Conservation (phyloP, 441 rosid species). For the Bocquillonia castaneifolia region DNA sequence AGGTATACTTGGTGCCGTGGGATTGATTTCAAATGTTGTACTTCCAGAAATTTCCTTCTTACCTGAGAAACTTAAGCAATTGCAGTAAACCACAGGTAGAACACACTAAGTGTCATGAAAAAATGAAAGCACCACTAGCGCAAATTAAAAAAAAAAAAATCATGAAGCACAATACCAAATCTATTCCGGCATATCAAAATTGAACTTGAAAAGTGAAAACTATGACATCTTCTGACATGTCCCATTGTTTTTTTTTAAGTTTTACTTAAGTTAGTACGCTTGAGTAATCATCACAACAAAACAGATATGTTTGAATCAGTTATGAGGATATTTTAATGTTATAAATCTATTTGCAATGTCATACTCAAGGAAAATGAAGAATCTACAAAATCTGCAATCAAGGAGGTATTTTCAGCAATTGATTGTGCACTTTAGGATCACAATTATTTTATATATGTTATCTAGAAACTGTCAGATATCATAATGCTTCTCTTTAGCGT, state of each 20-base stretch:
- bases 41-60: constrained; percentile 44
- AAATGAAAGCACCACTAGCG: background rate
- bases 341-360: too few species aligned
- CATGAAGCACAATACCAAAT: background rate
- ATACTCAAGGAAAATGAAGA: background rate
- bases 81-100: constrained; percentile 57
- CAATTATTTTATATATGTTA: background rate
- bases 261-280: background rate
- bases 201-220: background rate
- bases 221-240: background rate
- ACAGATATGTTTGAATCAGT: background rate
- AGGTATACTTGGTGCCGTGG: constrained; percentile 33
- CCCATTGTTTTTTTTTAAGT: too few species aligned
- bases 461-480: background rate
- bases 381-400: background rate
- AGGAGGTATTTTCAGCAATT: background rate
- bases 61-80: constrained; percentile 75
- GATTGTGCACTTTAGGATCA: background rate
- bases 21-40: constrained; percentile 47
- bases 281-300: background rate
- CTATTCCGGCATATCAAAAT: background rate
- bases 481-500: background rate
- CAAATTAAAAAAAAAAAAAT: background rate
- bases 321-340: background rate
- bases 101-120: constrained; percentile 25